Base-by-base conservation (phyloP, 169 alveolate species). In the Ichthyophthirius multifiliis region DNA sequence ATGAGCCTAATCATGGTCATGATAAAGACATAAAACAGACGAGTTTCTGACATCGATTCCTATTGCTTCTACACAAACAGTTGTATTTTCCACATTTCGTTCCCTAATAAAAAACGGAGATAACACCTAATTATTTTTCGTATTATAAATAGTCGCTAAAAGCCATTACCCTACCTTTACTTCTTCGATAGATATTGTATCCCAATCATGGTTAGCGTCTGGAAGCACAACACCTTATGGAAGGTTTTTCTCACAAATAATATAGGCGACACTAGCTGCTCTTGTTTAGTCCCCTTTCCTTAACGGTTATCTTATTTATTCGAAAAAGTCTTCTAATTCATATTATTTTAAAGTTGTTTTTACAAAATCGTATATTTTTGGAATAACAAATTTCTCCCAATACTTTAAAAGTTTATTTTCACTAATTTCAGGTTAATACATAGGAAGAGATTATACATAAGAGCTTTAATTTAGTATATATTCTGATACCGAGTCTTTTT, bases 371-470 rank as follows among this genome's bases (percentile, higher is more conserved):
- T 84, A 45, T 10, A 89, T 89, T 64, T 85, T 87, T 16, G 94
- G 92, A 34, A 92, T 79, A 1, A 92, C 85, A 65, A 87, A 64
- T 79, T 88, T 89, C 55, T 92, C 96, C 96, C 96, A 92, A 74
- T 92, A 86, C 39, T 89, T 83, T 4, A 92, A 80, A 20, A 92
- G 77, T 76, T 86, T 89, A 16, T 78, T 47, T 46, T 83, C 83
- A 55, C 74, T 80, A 9, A 75, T 64, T 15, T 75, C 81, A n/a
- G 83, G 73, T 12, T 65, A 39, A 5, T 88, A 85, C 65, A 84
- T 81, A 63, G 94, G 93, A 2, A 88, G 90, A 34, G 85, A 83
- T 7, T 55, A 37, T 32, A 83, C 64, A 73, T 88, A 81, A 1
- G 90, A 65, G 35, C 89, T 76, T 18, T 85, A 81, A 16, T 89